Base-by-base conservation (phyloP, 2,329 filamentous ascomycete species). In the Diaporthe vaccinii region DNA sequence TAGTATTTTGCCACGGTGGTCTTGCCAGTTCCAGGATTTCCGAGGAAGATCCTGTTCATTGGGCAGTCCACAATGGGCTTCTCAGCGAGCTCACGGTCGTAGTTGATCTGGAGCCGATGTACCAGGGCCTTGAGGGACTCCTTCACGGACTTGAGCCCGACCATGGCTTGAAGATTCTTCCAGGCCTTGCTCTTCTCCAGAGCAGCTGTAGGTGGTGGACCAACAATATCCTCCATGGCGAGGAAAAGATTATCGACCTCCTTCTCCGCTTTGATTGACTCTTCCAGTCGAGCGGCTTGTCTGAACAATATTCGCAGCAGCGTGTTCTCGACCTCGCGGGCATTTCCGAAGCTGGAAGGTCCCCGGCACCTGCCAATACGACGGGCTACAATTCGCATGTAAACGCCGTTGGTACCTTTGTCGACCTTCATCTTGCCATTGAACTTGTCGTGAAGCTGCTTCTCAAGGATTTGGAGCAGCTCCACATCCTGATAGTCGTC, bases 1-100 rank as follows among this genome's bases (percentile, higher is more conserved):
- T 95, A 95, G 0, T 95, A 82, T 80, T 94, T 94, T 0, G 93
- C 94, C 0, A 95, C 91, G 0, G 92, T 92, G 0, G 93, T 95
- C 79, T 95, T 96, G 0, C 94, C 93, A 0, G 94, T 96, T 0
- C 94, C 94, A 0, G 94, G 94, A 1, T 87, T 89, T 0, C 94
- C 94, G 0, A 95, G 80, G 74, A 96, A 94, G 2, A 95, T 90
- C 12, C 88, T 86, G 80, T 95, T 95, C 0, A 95, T 84, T 0
- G 88, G 90, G 69, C 90, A 91, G 72, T 92, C 83, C 0, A 95
- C 83, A 0, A 87, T 80, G 0, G 88, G 86, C 80, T 92, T 84
- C 78, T 94, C 93, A 0, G 84, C 78, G 0, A 95, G 82, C 79
- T 95, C 93, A 0, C 92, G 85, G 6, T 88, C 78, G 75, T 94